phyloP scores from a whole-genome alignment of 2,329 filamentous ascomycete genomes.

The Camillea tinctor region DNA sequence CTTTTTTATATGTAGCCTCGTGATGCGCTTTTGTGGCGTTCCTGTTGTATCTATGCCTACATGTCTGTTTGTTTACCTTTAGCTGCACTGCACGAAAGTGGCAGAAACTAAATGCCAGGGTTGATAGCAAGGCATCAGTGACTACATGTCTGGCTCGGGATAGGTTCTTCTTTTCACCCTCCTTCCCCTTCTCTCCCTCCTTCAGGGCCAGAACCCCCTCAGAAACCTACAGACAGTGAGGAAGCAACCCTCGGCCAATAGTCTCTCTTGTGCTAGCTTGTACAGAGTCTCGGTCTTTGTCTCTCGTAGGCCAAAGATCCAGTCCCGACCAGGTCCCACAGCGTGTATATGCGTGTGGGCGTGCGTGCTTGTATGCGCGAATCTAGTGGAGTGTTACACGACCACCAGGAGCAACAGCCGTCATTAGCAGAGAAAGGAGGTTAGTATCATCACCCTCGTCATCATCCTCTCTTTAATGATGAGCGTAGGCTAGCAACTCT shows the following conservation, averaged over 20 bases:
- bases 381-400: not conserved
- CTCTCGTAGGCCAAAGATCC: slow-evolving; percentile 23
- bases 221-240: not conserved
- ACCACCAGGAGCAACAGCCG: not conserved
- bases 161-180: not conserved
- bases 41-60: not conserved
- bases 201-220: not conserved
- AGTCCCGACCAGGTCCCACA: slow-evolving; percentile 25
- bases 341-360: slow-evolving; percentile 10
- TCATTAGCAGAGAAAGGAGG: not conserved
- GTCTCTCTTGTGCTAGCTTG: not conserved
- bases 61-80: not conserved
- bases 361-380: slow-evolving; percentile 2
- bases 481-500: not conserved
- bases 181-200: no score
- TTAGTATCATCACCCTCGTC: not conserved
- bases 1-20: not conserved
- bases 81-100: not conserved
- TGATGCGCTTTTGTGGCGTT: not conserved
- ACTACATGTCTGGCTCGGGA: not conserved
- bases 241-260: not conserved
- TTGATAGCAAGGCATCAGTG: not conserved
- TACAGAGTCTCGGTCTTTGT: slow-evolving; percentile 7
- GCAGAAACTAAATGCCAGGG: not conserved
- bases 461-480: not conserved